Base-by-base conservation (phyloP, 805 yeast species). In the Wickerhamomyces strasburgensis region DNA sequence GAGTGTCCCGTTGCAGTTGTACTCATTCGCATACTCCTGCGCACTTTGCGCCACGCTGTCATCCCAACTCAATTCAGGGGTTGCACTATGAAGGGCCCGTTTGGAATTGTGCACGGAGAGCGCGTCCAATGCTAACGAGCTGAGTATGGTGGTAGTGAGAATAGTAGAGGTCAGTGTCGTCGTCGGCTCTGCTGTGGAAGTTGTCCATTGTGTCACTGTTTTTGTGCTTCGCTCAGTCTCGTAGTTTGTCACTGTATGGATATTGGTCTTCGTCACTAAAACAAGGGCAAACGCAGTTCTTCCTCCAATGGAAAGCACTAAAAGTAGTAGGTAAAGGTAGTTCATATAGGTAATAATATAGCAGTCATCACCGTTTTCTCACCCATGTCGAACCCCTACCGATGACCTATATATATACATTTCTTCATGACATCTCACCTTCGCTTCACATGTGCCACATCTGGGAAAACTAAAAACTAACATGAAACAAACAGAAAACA, bases 1-100 rank as follows among this genome's bases (percentile, higher is more conserved):
- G 41, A 85, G 62, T 14, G 59, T 57, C 16, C 80, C 78, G 47
- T 67, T 63, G 57, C 86, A 83, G 28, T 68, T 62, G 58, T 80
- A 79, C 14, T 54, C 41, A 31, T 65, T 67, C 16, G 87, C 84
- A 50, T 71, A 78, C 31, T 56, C 48, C 52, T 64, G 71, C 35
- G 94, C 90, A 48, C 71, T 72, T 5, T 53, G 40, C 33, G 76
- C 78, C 14, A 80, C 57, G 1, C 61, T 62, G 6, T 59, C 49
- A 42, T 70, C 68, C 94, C 94, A 85, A 2, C 57, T 33, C 37
- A 85, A 56, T 6, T 60, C 61, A 3, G 64, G 62, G 11, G 72
- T 83, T 27, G 64, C 39, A 7, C 23, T 56, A 58, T 80, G 87
- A 15, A 53, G 47, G 4, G 71, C 62, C 58, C 89, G 69, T 50